A percentile compares a stretch with the other conserved stretches of the same genome.
Conservation (phyloP, 2,329 filamentous ascomycete species). For the Tympanopsis confertula region DNA sequence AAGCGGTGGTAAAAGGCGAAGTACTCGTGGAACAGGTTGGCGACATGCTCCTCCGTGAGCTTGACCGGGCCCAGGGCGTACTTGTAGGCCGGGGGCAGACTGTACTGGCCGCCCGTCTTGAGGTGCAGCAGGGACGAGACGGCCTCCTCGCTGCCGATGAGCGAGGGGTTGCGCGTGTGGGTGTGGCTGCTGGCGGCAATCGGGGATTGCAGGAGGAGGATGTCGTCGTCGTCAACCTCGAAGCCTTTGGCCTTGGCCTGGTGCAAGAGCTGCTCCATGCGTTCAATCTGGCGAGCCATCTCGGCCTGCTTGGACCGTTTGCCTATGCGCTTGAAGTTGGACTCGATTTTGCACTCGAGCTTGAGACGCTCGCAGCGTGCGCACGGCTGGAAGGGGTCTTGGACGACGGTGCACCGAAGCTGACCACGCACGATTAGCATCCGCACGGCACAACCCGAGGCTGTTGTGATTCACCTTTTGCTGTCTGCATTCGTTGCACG, state of each 20-base stretch:
- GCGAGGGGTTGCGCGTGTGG: conserved; percentile 48
- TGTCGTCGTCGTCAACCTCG: conserved; percentile 38
- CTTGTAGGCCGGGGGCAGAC: conserved; percentile 37
- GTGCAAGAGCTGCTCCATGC: conserved; percentile 47
- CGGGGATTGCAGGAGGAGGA: conserved; percentile 47
- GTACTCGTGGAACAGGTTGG: conserved; percentile 61
- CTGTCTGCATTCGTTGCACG: conserved; percentile 75
- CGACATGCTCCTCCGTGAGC: conserved; percentile 50
- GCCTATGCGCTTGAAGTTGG: conserved; percentile 74
- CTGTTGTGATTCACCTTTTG: conserved; percentile 56
- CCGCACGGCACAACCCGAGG: conserved; percentile 2
- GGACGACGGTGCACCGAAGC: conserved; percentile 74
- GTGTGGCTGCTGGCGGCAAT: conserved; percentile 42
- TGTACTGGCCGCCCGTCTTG: conserved; percentile 48
- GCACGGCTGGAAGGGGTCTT: conserved; percentile 69
- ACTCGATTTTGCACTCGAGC: conserved; percentile 76
- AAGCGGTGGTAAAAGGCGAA: conserved; percentile 69
- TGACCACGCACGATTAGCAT: conserved; percentile 17
- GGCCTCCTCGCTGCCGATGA: conserved; percentile 59
- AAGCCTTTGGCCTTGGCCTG: conserved; percentile 49
- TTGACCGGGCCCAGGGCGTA: conserved; percentile 53
- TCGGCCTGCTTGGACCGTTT: conserved; percentile 76
- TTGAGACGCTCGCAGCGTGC: conserved; percentile 69
- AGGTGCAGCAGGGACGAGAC: conserved; percentile 56
- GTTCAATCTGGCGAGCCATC: conserved; percentile 75